A percentile compares a stretch with the other conserved stretches of the same genome.
These are phyloP conservation scores for Euclidium syriacum DNA, from an alignment of 345 rosid species.

Conservation along the genomic window DNA sequence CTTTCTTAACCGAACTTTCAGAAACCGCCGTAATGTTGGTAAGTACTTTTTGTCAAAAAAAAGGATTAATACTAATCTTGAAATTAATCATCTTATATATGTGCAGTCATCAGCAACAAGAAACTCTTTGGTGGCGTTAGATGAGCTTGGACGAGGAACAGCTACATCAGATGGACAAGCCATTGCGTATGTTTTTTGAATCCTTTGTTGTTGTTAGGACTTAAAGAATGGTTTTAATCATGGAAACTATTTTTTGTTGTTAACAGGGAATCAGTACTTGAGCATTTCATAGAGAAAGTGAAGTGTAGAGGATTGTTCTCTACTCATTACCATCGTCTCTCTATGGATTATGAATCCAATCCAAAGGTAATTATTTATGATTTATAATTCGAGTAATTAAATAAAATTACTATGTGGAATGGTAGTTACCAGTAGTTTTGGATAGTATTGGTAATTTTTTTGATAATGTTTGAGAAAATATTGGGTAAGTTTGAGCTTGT, in stretches of 20 bases:
- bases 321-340: slow-evolving; percentile 89
- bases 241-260: not conserved
- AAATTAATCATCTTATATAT: not conserved
- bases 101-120: slow-evolving; percentile 74
- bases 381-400: too few species aligned
- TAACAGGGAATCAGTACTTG: slow-evolving; percentile 83
- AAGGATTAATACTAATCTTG: too few species aligned
- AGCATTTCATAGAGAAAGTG: slow-evolving; percentile 72
- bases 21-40: slow-evolving; percentile 98
- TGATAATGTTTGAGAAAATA: too few species aligned
- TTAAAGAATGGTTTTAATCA: not conserved
- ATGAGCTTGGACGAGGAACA: slow-evolving; percentile 98
- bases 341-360: slow-evolving; percentile 61
- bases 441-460: too few species aligned
- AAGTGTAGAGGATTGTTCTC: slow-evolving; percentile 92
- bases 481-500: too few species aligned
- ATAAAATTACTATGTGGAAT: too few species aligned
- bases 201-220: not conserved
- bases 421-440: too few species aligned
- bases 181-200: slow-evolving; percentile 74
- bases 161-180: slow-evolving; percentile 99
- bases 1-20: slow-evolving; percentile 92
- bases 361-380: too few species aligned
- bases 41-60: slow-evolving; percentile 19
- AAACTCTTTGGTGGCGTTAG: slow-evolving; percentile 81